Evolutionary conservation across 345 rosid species (phyloP).

Genomic region (Eutrema japonicum): DNA sequence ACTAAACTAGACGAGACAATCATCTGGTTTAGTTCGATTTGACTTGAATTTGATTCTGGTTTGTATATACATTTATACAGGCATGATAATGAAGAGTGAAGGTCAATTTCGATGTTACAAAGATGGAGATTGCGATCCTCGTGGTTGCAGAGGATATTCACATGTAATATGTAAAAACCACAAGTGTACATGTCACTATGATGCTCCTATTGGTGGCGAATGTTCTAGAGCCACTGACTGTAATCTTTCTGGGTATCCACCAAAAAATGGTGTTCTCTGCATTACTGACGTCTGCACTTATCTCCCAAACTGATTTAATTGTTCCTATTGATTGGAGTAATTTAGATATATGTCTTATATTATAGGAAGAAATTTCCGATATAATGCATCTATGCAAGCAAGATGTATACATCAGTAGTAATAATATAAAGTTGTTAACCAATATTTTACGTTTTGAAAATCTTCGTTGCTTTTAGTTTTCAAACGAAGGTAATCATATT

Average conservation of each 20-base stretch:
- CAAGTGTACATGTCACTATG: neutral
- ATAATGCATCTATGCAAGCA: neutral
- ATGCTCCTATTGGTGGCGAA: neutral
- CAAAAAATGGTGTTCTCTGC: neutral
- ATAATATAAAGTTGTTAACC: no score
- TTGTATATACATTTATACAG: neutral
- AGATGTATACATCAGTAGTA: neutral
- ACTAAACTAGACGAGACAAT: neutral
- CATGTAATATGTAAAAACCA: conserved; percentile 18
- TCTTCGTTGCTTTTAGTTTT: no score
- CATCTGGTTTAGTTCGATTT: neutral
- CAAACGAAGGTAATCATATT: no score
- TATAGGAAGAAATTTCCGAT: neutral
- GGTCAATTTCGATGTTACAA: neutral
- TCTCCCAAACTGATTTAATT: neutral
- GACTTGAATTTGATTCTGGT: neutral
- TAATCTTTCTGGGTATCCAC: neutral
- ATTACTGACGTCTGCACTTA: neutral
- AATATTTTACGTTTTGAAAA: no score
- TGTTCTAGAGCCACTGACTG: neutral
- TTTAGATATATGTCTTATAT: neutral
- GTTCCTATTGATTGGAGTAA: neutral
- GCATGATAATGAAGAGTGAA: conserved; percentile 26
- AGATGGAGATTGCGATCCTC: neutral
- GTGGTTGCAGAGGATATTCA: neutral